Evolutionary conservation across 495 filamentous ascomycete genomes (phyloP).

Genomic region (Mytilinidion resinicola): DNA sequence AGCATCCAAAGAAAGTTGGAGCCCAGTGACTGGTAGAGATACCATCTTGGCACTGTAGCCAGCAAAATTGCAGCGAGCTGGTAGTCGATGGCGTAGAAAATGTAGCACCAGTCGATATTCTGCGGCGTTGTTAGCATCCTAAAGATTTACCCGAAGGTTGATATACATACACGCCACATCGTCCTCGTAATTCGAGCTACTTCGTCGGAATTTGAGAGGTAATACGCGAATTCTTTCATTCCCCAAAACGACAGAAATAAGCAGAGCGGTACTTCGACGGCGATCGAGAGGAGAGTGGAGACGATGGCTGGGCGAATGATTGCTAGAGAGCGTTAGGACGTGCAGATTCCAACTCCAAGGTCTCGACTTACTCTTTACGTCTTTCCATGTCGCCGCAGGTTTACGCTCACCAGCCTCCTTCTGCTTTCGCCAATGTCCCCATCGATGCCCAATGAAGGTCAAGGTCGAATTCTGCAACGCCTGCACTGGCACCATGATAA

Average conservation of each 20-base stretch:
- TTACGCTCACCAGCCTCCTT: constrained; percentile 35
- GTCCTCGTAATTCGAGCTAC: constrained; percentile 40
- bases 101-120: constrained; percentile 67
- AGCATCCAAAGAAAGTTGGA: constrained; percentile 63
- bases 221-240: constrained; percentile 53
- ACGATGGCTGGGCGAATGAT: constrained; percentile 52
- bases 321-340: constrained; percentile 18
- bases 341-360: background rate
- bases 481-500: constrained; percentile 70
- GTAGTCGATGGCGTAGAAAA: constrained; percentile 62
- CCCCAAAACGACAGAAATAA: constrained; percentile 57
- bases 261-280: constrained; percentile 56
- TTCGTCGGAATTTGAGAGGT: constrained; percentile 46
- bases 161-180: background rate
- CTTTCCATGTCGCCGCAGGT: constrained; percentile 36
- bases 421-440: constrained; percentile 52
- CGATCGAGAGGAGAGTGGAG: constrained; percentile 46
- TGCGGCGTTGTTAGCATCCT: constrained; percentile 40
- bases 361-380: constrained; percentile 31
- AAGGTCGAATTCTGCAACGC: constrained; percentile 59
- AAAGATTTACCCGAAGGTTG: background rate
- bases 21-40: constrained; percentile 56
- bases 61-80: constrained; percentile 60
- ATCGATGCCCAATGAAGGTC: constrained; percentile 61
- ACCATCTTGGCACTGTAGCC: constrained; percentile 61